Evolutionary conservation across 192 early-diverging fungal species (phyloP).

Genomic region (Backusella psychrophila): DNA sequence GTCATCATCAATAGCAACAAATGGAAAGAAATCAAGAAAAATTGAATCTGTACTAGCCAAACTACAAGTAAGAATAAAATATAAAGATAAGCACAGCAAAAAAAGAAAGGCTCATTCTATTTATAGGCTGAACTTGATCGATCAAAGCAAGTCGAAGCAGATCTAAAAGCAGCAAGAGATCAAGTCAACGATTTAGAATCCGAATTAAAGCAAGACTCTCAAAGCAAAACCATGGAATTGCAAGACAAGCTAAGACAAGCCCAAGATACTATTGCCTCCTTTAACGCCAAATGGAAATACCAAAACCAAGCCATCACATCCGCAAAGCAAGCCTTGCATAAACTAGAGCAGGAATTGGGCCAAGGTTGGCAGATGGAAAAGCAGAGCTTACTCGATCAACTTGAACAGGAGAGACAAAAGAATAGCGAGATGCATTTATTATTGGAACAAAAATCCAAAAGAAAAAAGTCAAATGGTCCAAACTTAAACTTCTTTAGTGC

Average conservation of each 20-base stretch:
- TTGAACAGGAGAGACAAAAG: background rate
- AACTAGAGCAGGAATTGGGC: background rate
- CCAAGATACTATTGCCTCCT: background rate
- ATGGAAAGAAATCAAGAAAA: background rate
- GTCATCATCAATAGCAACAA: background rate
- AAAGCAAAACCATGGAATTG: background rate
- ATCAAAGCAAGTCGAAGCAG: slow-evolving; percentile 22
- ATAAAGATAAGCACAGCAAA: background rate
- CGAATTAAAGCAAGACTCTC: slow-evolving; percentile 1
- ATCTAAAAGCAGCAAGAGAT: slow-evolving; percentile 20
- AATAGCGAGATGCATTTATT: background rate
- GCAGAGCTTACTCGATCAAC: background rate
- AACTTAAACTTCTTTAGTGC: slow-evolving; percentile 4
- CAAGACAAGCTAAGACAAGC: slow-evolving; percentile 13
- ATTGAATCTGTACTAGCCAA: slow-evolving; percentile 11
- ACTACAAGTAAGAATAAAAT: slow-evolving; percentile 13
- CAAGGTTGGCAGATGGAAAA: background rate
- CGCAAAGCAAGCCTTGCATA: slow-evolving; percentile 16
- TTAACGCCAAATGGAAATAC: slow-evolving; percentile 22
- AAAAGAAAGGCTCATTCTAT: background rate
- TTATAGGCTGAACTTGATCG: slow-evolving; percentile 17
- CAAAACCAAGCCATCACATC: slow-evolving; percentile 25
- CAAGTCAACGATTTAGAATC: slow-evolving; percentile 16
- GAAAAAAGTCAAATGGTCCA: slow-evolving; percentile 2
- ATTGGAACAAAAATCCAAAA: background rate